phyloP scores from a whole-genome alignment of 1,284 basidiomycete species.

The Moesziomyces parantarcticus region DNA sequence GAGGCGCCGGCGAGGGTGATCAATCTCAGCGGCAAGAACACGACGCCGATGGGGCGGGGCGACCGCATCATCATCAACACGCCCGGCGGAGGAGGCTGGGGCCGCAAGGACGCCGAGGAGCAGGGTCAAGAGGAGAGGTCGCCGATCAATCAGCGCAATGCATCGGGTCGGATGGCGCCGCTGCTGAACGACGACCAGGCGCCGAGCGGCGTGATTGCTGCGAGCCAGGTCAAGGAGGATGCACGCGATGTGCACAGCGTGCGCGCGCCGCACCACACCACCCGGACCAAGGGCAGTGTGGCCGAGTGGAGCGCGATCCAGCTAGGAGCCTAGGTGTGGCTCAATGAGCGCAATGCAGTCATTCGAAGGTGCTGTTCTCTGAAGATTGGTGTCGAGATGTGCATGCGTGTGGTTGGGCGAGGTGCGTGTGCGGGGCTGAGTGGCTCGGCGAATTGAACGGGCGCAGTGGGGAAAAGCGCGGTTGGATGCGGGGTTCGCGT shows the following conservation, averaged over 20 bases:
- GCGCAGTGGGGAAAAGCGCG: background rate
- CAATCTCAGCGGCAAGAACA: constrained; percentile 89
- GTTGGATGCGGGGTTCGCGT: background rate
- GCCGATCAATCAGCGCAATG: constrained; percentile 44
- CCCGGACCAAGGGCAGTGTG: constrained; percentile 49
- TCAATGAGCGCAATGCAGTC: background rate
- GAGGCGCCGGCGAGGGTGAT: constrained; percentile 73
- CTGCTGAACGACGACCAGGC: constrained; percentile 30
- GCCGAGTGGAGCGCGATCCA: constrained; percentile 54
- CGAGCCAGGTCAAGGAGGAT: constrained; percentile 20
- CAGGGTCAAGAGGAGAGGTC: constrained; percentile 6
- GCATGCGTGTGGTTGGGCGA: background rate
- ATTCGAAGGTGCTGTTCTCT: background rate
- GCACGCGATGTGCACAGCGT: constrained; percentile 19
- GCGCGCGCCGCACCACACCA: constrained; percentile 25
- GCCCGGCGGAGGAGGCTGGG: constrained; percentile 93
- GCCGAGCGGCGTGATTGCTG: constrained; percentile 30
- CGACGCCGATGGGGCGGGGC: constrained; percentile 84
- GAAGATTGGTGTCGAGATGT: background rate
- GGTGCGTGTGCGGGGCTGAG: too few relatives aligned
- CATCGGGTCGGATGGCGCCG: constrained; percentile 43
- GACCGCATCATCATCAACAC: constrained; percentile 86
- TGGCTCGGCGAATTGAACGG: background rate
- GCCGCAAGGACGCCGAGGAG: constrained; percentile 63
- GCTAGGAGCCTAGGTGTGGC: constrained; percentile 40